Evolutionary conservation across 1,284 basidiomycete species (phyloP).

Genomic region (Paramarasmius palmivorus): DNA sequence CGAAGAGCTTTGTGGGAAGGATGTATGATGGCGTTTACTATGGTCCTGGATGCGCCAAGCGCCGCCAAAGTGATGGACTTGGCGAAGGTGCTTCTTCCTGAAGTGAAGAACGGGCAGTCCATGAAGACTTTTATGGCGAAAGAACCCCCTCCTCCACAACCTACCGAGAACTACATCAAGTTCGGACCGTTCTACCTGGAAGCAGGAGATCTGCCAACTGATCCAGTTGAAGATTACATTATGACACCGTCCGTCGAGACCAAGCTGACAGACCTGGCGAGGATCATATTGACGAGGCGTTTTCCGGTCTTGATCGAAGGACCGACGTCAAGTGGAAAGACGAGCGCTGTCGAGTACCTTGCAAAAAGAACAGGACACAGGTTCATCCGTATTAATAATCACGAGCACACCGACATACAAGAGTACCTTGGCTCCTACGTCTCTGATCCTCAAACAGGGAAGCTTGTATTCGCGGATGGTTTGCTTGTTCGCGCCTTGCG

Average conservation of each 20-base stretch:
- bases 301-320: slow-evolving; percentile 98
- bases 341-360: slow-evolving; percentile 95
- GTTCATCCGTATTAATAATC: slow-evolving; percentile 99
- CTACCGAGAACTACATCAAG: slow-evolving; percentile 69
- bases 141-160: slow-evolving; percentile 60
- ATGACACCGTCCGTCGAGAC: slow-evolving; percentile 96
- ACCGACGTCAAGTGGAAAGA: slow-evolving; percentile 97
- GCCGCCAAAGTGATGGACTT: slow-evolving; percentile 67
- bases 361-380: slow-evolving; percentile 92
- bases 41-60: slow-evolving; percentile 86
- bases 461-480: slow-evolving; percentile 93
- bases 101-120: slow-evolving; percentile 81
- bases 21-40: slow-evolving; percentile 96
- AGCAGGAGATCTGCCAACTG: slow-evolving; percentile 67
- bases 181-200: slow-evolving; percentile 93
- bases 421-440: slow-evolving; percentile 98
- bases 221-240: slow-evolving; percentile 81
- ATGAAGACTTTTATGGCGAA: slow-evolving; percentile 52
- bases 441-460: slow-evolving; percentile 90
- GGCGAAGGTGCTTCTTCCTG: slow-evolving; percentile 81
- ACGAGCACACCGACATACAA: slow-evolving; percentile 99
- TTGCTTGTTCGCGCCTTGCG: slow-evolving; percentile 91
- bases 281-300: slow-evolving; percentile 86
- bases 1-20: slow-evolving; percentile 95
- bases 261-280: slow-evolving; percentile 90